Evolutionary conservation across 2,329 filamentous ascomycete species (phyloP), one percentile per base, ranked within the genome.

Genomic region (Exophiala alcalophila): DNA sequence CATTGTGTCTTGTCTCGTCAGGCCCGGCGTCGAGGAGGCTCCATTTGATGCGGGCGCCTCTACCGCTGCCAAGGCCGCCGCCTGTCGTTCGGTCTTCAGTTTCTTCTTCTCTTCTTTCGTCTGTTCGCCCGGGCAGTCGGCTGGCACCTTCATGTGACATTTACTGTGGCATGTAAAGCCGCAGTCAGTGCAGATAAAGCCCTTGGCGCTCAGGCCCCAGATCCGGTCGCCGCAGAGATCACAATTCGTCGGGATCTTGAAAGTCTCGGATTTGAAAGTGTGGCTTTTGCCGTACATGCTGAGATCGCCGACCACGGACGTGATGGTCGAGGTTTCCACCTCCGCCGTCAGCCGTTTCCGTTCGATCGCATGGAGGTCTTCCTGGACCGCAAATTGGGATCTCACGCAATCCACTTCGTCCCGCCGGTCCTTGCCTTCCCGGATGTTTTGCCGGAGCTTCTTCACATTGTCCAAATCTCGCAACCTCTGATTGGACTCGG

Each of bases 91-190:
- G 28, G 77, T 76, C 66, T 97, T 97, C 28, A 94, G 74, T 59
- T 90, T 94, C 73, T 96, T 98, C 70, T 83, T 90, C 58, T 95
- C 90, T 50, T 97, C 92, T 66, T 97, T 98, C 51, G 76, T 83
- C 61, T 92, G 81, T 61, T 97, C 92, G 35, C 92, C 92, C 0
- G 92, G 92, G 60, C 92, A 98, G 61, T 95, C 87, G 5, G 92
- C 86, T 0, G 92, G 89, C 0, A 97, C 92, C 67, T 97, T 98
- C 84, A 98, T 92, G 70, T 98, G 88, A 64, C 92, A 98, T 69
- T 98, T 98, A 72, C 83, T 94, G 67, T 98, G 92, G 61, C 92
- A 98, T 2, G 90, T 96, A 67, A 96, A 98, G 23, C 94, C 92
- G 60, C 92, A 98, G 64, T 97, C 91, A 56, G 85, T 80, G 61